These are phyloP conservation scores for Penicillium occitanis DNA, from an alignment of 2,329 filamentous ascomycete genomes.

Conservation along the genomic window DNA sequence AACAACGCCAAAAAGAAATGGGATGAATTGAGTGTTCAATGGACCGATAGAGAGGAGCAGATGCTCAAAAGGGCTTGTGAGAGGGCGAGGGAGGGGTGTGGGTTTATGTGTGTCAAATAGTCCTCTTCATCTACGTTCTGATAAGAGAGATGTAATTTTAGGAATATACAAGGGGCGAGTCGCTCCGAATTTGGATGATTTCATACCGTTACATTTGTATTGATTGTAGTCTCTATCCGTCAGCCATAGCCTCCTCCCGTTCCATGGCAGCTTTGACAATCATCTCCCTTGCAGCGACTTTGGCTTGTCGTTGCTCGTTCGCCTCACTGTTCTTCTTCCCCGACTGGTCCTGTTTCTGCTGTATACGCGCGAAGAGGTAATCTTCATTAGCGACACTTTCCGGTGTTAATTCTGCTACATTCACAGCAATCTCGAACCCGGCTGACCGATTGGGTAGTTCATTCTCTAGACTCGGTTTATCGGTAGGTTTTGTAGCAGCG, in stretches of 20 bases:
- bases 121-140: not conserved
- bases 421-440: conserved; percentile 16
- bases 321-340: not conserved
- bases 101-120: conserved; percentile 60
- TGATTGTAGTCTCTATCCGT: conserved; percentile 24
- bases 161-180: not conserved
- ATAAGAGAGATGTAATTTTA: not conserved
- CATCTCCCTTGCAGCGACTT: conserved; percentile 36
- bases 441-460: not conserved
- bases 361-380: not conserved
- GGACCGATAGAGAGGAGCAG: conserved; percentile 65
- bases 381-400: conserved; percentile 17
- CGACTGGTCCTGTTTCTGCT: not conserved
- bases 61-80: conserved; percentile 57
- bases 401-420: conserved; percentile 19
- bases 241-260: conserved; percentile 41
- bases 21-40: conserved; percentile 62
- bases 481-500: not conserved
- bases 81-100: conserved; percentile 58
- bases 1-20: conserved; percentile 58
- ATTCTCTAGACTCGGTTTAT: not conserved
- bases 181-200: not conserved
- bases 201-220: not conserved
- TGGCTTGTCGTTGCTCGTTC: conserved; percentile 32
- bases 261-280: conserved; percentile 40